Evolutionary conservation across 345 rosid genomes (phyloP).

Genomic region (Citrus cavaleriei): DNA sequence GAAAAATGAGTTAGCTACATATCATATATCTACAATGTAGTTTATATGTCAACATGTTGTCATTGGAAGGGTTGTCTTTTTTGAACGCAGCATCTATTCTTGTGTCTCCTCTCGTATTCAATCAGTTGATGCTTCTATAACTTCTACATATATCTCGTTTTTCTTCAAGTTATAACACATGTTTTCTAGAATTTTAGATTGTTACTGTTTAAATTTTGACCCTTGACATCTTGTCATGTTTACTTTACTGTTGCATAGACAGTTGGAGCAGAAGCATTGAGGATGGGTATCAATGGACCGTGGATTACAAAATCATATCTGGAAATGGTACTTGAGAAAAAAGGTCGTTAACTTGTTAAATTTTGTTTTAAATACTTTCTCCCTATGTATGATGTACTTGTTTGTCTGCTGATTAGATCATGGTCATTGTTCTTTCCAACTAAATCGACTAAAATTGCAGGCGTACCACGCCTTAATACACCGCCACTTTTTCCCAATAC

Average conservation of each 20-base stretch:
- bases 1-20: neutral
- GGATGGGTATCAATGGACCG: slow-evolving; percentile 71
- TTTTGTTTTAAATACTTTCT: neutral
- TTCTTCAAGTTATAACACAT: neutral
- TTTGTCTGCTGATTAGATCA: slow-evolving; percentile 9
- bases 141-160: neutral
- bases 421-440: slow-evolving; percentile 13
- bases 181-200: neutral
- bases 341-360: slow-evolving; percentile 49
- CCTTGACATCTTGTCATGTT: slow-evolving; percentile 8
- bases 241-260: slow-evolving; percentile 46
- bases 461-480: slow-evolving; percentile 92
- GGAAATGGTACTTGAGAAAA: slow-evolving; percentile 90
- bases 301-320: slow-evolving; percentile 98
- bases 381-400: slow-evolving; percentile 5
- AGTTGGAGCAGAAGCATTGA: slow-evolving; percentile 90
- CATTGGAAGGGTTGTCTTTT: neutral
- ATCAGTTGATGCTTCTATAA: neutral
- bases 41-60: neutral
- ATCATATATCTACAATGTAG: neutral
- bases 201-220: slow-evolving; percentile 1
- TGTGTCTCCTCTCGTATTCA: neutral
- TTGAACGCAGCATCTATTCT: neutral
- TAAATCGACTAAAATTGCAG: slow-evolving; percentile 46
- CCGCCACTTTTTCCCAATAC: slow-evolving; percentile 71